Percentiles rank a stretch among this genome's conserved stretches.
Conservation (phyloP, 768 basidiomycete genomes). For the Pisolithus orientalis region DNA sequence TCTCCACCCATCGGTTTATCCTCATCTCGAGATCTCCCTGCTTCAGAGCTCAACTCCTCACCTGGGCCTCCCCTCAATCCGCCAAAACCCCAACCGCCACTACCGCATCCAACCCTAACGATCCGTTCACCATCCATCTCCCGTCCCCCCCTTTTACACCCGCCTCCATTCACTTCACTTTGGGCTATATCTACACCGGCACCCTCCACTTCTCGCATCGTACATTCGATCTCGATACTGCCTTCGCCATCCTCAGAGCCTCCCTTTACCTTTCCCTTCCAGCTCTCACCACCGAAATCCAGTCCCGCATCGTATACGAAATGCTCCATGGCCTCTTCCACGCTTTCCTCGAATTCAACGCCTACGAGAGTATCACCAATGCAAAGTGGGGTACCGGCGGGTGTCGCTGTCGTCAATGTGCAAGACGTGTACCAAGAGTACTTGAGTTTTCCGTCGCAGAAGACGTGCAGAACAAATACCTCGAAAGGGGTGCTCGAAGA, state of each 20-base stretch:
- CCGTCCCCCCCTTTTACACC: slow-evolving; percentile 94
- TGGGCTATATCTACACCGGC: slow-evolving; percentile 93
- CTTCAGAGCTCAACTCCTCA: slow-evolving; percentile 75
- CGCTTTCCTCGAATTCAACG: slow-evolving; percentile 71
- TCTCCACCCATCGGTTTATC: slow-evolving; percentile 90
- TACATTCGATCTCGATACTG: slow-evolving; percentile 87
- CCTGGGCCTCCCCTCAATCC: slow-evolving; percentile 41
- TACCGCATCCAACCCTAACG: slow-evolving; percentile 23
- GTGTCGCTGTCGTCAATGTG: slow-evolving; percentile 80
- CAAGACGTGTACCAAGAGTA: slow-evolving; percentile 71
- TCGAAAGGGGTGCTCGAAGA: slow-evolving; percentile 62
- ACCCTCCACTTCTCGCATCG: slow-evolving; percentile 90
- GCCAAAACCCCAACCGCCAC: slow-evolving; percentile 24
- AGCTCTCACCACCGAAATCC: slow-evolving; percentile 71
- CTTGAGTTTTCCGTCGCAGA: slow-evolving; percentile 73
- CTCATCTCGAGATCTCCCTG: slow-evolving; percentile 86
- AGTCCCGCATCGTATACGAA: slow-evolving; percentile 78
- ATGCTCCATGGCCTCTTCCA: slow-evolving; percentile 89
- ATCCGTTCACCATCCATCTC: slow-evolving; percentile 59
- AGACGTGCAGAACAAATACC: slow-evolving; percentile 68
- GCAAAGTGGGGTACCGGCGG: slow-evolving; percentile 81
- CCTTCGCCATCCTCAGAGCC: slow-evolving; percentile 82
- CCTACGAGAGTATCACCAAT: slow-evolving; percentile 67
- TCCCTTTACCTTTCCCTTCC: slow-evolving; percentile 74
- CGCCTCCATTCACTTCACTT: slow-evolving; percentile 87